A percentile compares a stretch with the other conserved stretches of the same genome.
Evolutionary conservation across 768 basidiomycete species (phyloP).

Genomic region (Podaxis pistillaris): DNA sequence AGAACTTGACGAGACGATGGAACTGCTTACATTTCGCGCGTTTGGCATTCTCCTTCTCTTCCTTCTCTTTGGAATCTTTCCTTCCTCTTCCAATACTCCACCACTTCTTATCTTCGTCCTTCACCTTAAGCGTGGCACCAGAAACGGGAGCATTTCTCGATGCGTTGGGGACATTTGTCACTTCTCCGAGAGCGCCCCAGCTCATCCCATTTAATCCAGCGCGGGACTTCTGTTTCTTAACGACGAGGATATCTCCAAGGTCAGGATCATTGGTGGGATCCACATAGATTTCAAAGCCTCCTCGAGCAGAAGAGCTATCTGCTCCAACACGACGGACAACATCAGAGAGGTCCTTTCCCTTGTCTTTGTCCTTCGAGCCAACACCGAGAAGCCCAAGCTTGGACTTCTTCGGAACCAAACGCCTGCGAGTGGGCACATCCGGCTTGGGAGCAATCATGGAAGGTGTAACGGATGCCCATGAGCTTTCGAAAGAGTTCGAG

Average conservation of each 20-base stretch:
- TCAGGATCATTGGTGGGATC: slow-evolving; percentile 66
- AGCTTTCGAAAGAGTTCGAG: slow-evolving; percentile 32
- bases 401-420: slow-evolving; percentile 73
- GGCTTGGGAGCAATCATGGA: slow-evolving; percentile 32
- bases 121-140: slow-evolving; percentile 30
- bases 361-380: slow-evolving; percentile 22
- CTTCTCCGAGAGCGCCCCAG: slow-evolving; percentile 55
- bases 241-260: slow-evolving; percentile 65
- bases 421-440: slow-evolving; percentile 29
- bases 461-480: slow-evolving; percentile 34
- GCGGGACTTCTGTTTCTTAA: slow-evolving; percentile 76
- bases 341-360: slow-evolving; percentile 54
- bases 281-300: slow-evolving; percentile 70
- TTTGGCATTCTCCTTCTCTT: slow-evolving; percentile 37
- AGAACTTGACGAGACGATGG: background rate
- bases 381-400: slow-evolving; percentile 47
- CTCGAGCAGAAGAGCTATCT: slow-evolving; percentile 27
- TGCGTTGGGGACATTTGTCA: slow-evolving; percentile 50
- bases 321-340: slow-evolving; percentile 51
- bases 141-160: slow-evolving; percentile 13
- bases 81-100: slow-evolving; percentile 79
- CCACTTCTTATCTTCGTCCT: slow-evolving; percentile 54
- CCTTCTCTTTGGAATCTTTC: slow-evolving; percentile 67
- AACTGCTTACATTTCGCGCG: slow-evolving; percentile 42
- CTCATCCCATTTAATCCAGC: slow-evolving; percentile 55